phyloP scores from a whole-genome alignment of 495 filamentous ascomycete species.

The Trichocladium antarcticum region DNA sequence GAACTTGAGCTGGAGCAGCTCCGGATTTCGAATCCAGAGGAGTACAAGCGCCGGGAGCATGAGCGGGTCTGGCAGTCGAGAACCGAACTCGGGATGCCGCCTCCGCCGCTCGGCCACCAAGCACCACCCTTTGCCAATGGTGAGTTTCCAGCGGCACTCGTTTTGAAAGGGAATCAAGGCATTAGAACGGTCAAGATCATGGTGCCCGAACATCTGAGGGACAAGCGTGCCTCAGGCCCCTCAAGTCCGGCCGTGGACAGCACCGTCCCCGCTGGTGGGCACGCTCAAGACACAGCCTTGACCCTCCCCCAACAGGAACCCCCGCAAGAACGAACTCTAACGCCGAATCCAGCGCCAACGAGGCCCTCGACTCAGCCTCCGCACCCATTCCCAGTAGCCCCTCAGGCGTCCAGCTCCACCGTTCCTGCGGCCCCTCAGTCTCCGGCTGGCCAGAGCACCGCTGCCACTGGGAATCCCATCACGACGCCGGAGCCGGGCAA shows the following conservation, averaged over 20 bases:
- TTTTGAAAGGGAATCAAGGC: neutral
- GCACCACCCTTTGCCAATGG: slow-evolving; percentile 1
- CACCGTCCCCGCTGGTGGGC: too few species aligned
- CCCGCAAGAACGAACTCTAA: neutral
- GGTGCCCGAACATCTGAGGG: slow-evolving; percentile 7
- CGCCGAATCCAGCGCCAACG: neutral
- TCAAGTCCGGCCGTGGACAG: neutral
- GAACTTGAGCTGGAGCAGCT: slow-evolving; percentile 22
- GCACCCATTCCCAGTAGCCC: neutral
- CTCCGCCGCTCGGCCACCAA: neutral
- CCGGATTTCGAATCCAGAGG: slow-evolving; percentile 19
- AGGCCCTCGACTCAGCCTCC: neutral
- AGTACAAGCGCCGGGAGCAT: slow-evolving; percentile 14
- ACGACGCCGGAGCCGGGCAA: neutral
- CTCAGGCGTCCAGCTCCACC: neutral
- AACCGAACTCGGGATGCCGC: neutral
- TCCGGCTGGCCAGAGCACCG: too few species aligned
- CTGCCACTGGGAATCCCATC: neutral
- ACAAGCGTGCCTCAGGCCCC: neutral
- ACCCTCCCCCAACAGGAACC: too few species aligned
- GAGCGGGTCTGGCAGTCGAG: neutral
- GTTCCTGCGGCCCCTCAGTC: neutral
- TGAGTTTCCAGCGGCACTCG: slow-evolving; percentile 7
- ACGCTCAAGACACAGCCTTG: neutral
- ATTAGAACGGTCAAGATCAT: slow-evolving; percentile 3